phyloP scores from a whole-genome alignment of 202 grass and related monocot genomes.

The Carex arenaria region DNA sequence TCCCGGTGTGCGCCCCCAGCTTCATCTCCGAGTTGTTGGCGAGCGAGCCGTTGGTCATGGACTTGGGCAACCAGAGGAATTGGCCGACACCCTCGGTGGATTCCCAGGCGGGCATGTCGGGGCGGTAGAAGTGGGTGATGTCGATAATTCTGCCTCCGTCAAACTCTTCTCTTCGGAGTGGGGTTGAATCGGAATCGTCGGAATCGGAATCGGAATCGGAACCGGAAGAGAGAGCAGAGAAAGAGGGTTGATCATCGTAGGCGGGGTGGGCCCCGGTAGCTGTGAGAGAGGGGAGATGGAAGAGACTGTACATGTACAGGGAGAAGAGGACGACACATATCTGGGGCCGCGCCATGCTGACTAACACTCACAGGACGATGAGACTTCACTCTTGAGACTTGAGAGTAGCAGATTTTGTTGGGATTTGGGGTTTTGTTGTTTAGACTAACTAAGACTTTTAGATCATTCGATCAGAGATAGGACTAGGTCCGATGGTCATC shows the following conservation, averaged over 20 bases:
- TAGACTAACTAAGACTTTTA: no score
- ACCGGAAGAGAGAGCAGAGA: not conserved
- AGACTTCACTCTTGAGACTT: no score
- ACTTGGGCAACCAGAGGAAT: slow-evolving; percentile 54
- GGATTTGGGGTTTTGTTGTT: no score
- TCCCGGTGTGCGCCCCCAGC: slow-evolving; percentile 58
- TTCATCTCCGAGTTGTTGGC: slow-evolving; percentile 76
- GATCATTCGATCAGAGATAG: no score
- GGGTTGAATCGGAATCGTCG: not conserved
- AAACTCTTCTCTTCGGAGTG: slow-evolving; percentile 51
- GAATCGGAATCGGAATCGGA: not conserved
- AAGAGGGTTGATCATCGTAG: slow-evolving; percentile 24
- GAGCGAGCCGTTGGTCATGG: slow-evolving; percentile 70
- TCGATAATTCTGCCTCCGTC: slow-evolving; percentile 52
- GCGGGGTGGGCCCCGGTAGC: slow-evolving; percentile 25
- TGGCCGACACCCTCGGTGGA: slow-evolving; percentile 42
- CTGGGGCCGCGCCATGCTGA: slow-evolving; percentile 21
- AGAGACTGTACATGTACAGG: slow-evolving; percentile 13
- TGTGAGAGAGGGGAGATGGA: not conserved
- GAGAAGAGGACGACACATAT: not conserved
- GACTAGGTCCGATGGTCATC: no score
- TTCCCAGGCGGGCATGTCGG: slow-evolving; percentile 55
- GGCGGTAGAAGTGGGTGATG: slow-evolving; percentile 72
- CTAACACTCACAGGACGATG: no score
- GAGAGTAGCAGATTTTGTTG: no score